Base-by-base conservation (phyloP, 352 stramenopile species). In the Thraustochytrium sp. region DNA sequence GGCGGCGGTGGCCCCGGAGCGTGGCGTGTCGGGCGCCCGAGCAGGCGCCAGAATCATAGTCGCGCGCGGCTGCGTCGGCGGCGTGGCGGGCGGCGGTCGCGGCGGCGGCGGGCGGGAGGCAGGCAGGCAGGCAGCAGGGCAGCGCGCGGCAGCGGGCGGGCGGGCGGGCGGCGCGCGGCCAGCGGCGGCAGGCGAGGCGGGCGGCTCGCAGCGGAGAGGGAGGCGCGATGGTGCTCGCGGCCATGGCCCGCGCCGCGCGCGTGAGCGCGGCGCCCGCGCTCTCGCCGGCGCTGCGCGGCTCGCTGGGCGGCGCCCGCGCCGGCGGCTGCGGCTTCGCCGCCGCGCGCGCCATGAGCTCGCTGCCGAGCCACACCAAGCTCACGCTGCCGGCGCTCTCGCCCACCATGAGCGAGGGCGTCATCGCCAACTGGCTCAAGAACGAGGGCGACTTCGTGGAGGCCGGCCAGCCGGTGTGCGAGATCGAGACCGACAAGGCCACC, bases 401-500 rank as follows among this genome's bases (percentile, higher is more conserved):
- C 49, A 99, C 96, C 11, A 99, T 99, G 96, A 92, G 93, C 82
- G 91, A 89, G 4, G 96, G 96, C 51, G 96, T 89, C 54, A 94
- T 99, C 82, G 93, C 94, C 8, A 86, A 90, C 74, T 99, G 96
- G 95, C 94, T 97, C 75, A 93, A 92, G 86, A 90, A 92, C 9
- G 75, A 76, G 75, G 75, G 75, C 75, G 75, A 84, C 61, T 48
- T 56, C 29, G 59, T 84, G 18, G 59, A 59, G 55, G 54, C 75
- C 9, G 75, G 75, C 29, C 44, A 75, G 55, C 55, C 55, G 26
- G 51, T 84, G 21, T 84, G 75, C 75, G 92, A 97, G 76, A 95
- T 99, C 80, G 96, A 99, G 89, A 99, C 96, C 18, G 96, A 99
- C 90, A 99, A 99, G 89, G 96, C 97, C 40, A 96, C 96, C 29